Percentiles rank a stretch among this genome's conserved stretches.
Evolutionary conservation across 1,284 basidiomycete species (phyloP).

Genomic region (Wolfiporia cocos): DNA sequence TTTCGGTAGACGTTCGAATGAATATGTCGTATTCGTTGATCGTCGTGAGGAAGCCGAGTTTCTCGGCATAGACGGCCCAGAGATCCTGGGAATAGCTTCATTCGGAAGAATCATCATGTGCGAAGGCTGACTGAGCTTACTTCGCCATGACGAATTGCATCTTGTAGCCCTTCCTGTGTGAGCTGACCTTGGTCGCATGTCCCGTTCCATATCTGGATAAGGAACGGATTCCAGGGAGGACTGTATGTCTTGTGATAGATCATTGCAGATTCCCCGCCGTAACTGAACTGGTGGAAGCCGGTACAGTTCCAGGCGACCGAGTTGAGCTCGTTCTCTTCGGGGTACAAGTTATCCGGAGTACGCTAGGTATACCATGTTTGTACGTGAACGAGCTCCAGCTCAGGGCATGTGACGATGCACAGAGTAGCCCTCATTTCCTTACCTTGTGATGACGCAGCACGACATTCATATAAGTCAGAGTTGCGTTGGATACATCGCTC

Average conservation of each 20-base stretch:
- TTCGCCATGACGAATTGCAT: constrained; percentile 42
- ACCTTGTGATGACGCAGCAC: constrained; percentile 45
- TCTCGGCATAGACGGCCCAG: constrained; percentile 40
- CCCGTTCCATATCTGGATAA: constrained; percentile 46
- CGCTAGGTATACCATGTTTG: constrained; percentile 22
- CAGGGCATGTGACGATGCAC: too few species aligned
- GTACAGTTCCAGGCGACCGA: constrained; percentile 36
- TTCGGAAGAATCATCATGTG: neutral
- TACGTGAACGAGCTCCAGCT: neutral
- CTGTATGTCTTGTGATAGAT: constrained; percentile 35
- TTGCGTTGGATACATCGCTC: constrained; percentile 18
- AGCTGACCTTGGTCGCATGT: constrained; percentile 49
- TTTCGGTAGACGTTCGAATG: constrained; percentile 39
- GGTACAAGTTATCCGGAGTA: constrained; percentile 43
- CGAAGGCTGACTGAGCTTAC: constrained; percentile 17
- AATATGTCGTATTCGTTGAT: constrained; percentile 37
- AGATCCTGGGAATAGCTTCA: constrained; percentile 33
- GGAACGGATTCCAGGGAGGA: constrained; percentile 41
- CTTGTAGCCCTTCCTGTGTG: constrained; percentile 41
- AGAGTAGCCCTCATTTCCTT: too few species aligned
- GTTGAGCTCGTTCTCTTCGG: constrained; percentile 39
- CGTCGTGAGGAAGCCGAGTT: constrained; percentile 34
- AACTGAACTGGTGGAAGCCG: constrained; percentile 30
- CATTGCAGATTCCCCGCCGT: constrained; percentile 27
- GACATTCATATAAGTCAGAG: constrained; percentile 36